These are phyloP conservation scores for Aspergillus intermedius DNA, from an alignment of 2,329 filamentous ascomycete genomes.

Conservation along the genomic window DNA sequence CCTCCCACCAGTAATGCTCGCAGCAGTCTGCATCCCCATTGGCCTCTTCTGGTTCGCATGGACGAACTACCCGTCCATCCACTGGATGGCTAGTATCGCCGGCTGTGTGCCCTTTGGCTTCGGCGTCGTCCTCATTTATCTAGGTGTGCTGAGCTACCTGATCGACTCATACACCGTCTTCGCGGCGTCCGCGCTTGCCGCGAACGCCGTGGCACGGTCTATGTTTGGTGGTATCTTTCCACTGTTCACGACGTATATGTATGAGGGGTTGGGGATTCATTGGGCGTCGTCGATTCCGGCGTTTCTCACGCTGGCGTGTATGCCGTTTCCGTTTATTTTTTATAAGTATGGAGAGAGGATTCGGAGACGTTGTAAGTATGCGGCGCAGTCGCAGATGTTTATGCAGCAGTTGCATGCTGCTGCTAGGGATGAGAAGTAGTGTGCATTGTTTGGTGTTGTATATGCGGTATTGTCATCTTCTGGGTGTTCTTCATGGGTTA, in stretches of 20 bases:
- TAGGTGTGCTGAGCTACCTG: constrained; percentile 22
- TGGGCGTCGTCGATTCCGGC: constrained; percentile 21
- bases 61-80: constrained; percentile 22
- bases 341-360: constrained; percentile 17
- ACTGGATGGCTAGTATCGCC: constrained; percentile 19
- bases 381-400: background rate
- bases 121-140: constrained; percentile 20
- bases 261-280: constrained; percentile 19
- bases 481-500: background rate
- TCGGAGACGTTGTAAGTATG: background rate
- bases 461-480: background rate
- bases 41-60: constrained; percentile 30
- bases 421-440: background rate
- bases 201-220: constrained; percentile 20
- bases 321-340: constrained; percentile 23
- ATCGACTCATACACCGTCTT: constrained; percentile 23
- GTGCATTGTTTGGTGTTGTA: background rate
- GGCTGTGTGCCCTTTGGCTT: constrained; percentile 21
- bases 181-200: constrained; percentile 19
- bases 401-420: background rate
- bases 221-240: constrained; percentile 21
- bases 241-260: constrained; percentile 24
- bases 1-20: constrained; percentile 21
- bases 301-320: constrained; percentile 19
- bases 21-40: constrained; percentile 18